Base-by-base conservation (phyloP, 2,329 filamentous ascomycete genomes). In the Penicillium sumatraense region DNA sequence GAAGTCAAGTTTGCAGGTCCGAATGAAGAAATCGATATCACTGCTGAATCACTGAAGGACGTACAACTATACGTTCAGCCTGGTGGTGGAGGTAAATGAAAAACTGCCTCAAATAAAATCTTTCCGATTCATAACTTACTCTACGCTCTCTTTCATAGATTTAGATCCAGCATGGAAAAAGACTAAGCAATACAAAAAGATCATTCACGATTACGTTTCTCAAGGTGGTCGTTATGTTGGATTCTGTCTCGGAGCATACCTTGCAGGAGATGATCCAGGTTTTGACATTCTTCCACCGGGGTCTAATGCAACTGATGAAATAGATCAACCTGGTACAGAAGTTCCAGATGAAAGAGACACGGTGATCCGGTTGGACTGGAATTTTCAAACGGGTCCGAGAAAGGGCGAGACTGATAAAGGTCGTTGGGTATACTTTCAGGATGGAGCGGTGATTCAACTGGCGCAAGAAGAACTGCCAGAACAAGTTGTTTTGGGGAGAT, bases 111-210 rank as follows among this genome's bases (percentile, higher is more conserved):
- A n/a, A n/a, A n/a, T n/a, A n/a, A n/a, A n/a, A n/a, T n/a, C n/a
- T n/a, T n/a, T n/a, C n/a, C n/a, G n/a, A n/a, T n/a, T n/a, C n/a
- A n/a, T n/a, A n/a, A n/a, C n/a, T n/a, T n/a, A n/a, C n/a, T n/a
- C n/a, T n/a, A n/a, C n/a, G n/a, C n/a, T n/a, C n/a, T n/a, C n/a
- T 11, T 29, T 29, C 26, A 29, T 29, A 29, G 26, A 29, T 11
- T 11, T 29, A 6, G n/a, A 36, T 14, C 76, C 78, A 23, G 40
- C 40, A 44, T 44, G 40, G 40, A n/a, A 45, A 77, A 24, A 53
- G 11, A 36, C n/a, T 5, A 53, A 49, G 24, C 20, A 53, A 23
- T 53, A 53, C 50, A 38, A 46, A 38, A 21, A 40, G 3, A 26
- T 26, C 50, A 53, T 49, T 20, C 41, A 31, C 21, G 50, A 53